Base-by-base conservation (phyloP, 768 basidiomycete genomes). In the Lentinula raphanica region DNA sequence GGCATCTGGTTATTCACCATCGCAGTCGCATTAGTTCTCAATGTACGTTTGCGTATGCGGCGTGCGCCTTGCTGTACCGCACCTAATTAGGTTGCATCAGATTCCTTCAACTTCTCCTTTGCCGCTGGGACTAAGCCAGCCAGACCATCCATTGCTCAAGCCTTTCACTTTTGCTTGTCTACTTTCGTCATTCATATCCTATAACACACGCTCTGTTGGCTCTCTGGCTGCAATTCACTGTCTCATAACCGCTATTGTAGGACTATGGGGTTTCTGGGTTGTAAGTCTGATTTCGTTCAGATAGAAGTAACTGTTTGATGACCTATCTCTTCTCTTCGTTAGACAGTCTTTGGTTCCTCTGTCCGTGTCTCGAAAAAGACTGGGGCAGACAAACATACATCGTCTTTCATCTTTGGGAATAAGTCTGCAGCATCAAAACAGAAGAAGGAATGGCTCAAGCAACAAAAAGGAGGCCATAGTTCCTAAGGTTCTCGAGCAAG, bases 331-430 rank as follows among this genome's bases (percentile, higher is more conserved):
- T 7, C 49, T 36, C 19, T 27, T 42, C 48, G 25, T 54, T 56
- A 89, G 87, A 76, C 86, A 48, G 65, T 84, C 50, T 90, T 92
- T 65, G 79, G 81, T 39, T 77, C 79, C 25, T 76, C 86, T 12
- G 74, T 77, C 25, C 67, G 72, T 38, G 68, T 81, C 48, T 90
- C 89, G 31, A 83, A 80, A 67, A 87, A 82, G 63, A 92, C 90
- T 5, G 91, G 90, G 17, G 86, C 89, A 19, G 89, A 92, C 72
- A 92, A 92, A 65, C 83, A 82, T 60, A 93, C 90, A 3, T 91
- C 89, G 15, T 66, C 84, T 4, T 92, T 92, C 69, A 73, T 92
- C 21, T 93, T 93, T 66, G 83, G 87, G 2, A 93, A 91, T 74
- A 87, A 80, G 63, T 72, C 72, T 46, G 80, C 86, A 17, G 86